Evolutionary conservation across 139 green algal genomes (phyloP), one percentile per base, ranked within the genome.

Genomic region (Desmodesmus armatus): DNA sequence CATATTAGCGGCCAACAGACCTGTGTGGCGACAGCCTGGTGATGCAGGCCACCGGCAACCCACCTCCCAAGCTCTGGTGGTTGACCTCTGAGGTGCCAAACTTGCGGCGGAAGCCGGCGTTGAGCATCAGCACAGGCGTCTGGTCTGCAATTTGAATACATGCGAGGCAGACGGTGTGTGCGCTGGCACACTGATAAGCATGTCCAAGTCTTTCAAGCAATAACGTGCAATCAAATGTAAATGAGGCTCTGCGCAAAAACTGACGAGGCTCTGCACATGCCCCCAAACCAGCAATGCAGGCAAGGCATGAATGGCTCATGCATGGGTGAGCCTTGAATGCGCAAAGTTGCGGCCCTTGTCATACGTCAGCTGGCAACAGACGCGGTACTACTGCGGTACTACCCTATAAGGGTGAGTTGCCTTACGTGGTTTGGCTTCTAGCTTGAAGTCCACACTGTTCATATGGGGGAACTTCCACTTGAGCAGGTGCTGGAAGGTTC

Each of bases 391-490:
- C 53, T 63, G 53, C 53, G 21, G 53, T 63, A n/a, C 21, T 63
- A n/a, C 21, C 21, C 53, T 63, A n/a, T n/a, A 17, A 63, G 53
- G 53, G 47, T 55, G 47, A 55, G 47, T 21, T 33, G 60, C 11
- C n/a, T 70, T n/a, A n/a, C 79, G 51, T 72, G 69, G 66, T 43
- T 33, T 3, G 35, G 80, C 78, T 35, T 81, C 72, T 11, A 92
- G 88, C 60, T 87, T 85, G 83, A 99, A 99, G 89, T 99, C 97
- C 47, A 99, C 97, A 0, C 92, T 97, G 92, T 99, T 99, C 75
- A 99, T 88, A 88, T 97, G 89, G 3, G 95, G 88, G 88, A 95
- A 99, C 92, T 99, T 99, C 95, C 96, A 99, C 87, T 99, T 99
- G 53, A 99, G 93, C 73, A 99, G 92, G 78, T 94, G 91, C 21